Percentiles rank a stretch among this genome's conserved stretches.
phyloP scores from a whole-genome alignment of 306 rosid species.

The Hippophae rhamnoides region DNA sequence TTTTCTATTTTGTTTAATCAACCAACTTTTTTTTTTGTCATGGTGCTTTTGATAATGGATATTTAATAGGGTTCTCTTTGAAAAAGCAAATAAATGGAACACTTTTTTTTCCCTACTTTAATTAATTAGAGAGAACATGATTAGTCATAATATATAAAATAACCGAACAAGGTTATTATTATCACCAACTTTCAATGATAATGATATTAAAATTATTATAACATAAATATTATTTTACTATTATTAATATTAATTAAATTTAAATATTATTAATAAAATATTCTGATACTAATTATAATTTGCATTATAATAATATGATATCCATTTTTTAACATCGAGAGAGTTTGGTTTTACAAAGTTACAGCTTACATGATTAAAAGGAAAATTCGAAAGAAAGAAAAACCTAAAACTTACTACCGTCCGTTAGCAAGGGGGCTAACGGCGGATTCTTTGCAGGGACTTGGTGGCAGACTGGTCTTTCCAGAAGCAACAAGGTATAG shows the following conservation, averaged over 20 bases:
- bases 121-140: neutral
- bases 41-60: too few relatives aligned
- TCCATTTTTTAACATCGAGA: too few relatives aligned
- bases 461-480: constrained; percentile 60
- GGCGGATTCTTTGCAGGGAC: constrained; percentile 64
- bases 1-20: too few relatives aligned
- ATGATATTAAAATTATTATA: too few relatives aligned
- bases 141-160: neutral
- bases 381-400: neutral
- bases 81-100: neutral
- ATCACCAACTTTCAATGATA: neutral
- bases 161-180: constrained; percentile 8
- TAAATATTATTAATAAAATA: too few relatives aligned
- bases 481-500: constrained; percentile 64
- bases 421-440: constrained; percentile 46
- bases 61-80: too few relatives aligned
- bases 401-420: constrained; percentile 24
- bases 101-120: neutral
- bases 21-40: too few relatives aligned
- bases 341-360: neutral
- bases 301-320: too few relatives aligned
- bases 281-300: too few relatives aligned
- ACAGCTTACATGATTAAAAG: neutral
- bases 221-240: too few relatives aligned
- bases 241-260: too few relatives aligned